phyloP scores from a whole-genome alignment of 1,284 basidiomycete genomes.

The Malassezia globosa region DNA sequence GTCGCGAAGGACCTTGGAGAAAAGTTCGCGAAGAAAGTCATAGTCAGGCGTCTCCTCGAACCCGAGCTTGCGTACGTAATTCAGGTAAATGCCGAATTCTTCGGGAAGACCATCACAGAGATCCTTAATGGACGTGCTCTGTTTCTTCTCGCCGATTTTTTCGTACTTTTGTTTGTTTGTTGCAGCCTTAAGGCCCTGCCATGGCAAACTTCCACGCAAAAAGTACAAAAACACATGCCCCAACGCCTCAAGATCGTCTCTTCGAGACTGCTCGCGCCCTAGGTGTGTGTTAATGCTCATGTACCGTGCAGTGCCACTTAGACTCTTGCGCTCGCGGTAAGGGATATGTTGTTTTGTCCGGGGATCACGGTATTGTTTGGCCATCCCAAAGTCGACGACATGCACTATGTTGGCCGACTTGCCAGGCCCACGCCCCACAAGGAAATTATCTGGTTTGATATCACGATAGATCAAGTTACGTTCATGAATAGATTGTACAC shows the following conservation, averaged over 20 bases:
- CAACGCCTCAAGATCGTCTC: slow-evolving; percentile 86
- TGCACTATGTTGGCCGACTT: slow-evolving; percentile 76
- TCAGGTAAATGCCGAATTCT: slow-evolving; percentile 76
- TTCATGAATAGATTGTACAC: slow-evolving; percentile 89
- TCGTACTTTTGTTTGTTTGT: slow-evolving; percentile 99
- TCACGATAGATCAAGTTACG: slow-evolving; percentile 95
- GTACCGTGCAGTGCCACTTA: slow-evolving; percentile 80
- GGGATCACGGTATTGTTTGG: slow-evolving; percentile 91
- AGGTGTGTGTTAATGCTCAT: slow-evolving; percentile 97
- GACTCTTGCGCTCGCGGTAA: slow-evolving; percentile 83
- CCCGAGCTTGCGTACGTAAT: slow-evolving; percentile 74
- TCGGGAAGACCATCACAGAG: slow-evolving; percentile 87
- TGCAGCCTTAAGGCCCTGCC: slow-evolving; percentile 91
- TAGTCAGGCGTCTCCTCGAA: slow-evolving; percentile 94
- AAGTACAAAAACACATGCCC: slow-evolving; percentile 99
- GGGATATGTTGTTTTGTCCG: slow-evolving; percentile 96
- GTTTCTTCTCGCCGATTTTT: slow-evolving; percentile 98
- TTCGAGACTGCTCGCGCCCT: slow-evolving; percentile 82
- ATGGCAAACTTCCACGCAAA: slow-evolving; percentile 74
- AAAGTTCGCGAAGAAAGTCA: slow-evolving; percentile 82
- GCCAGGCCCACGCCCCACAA: slow-evolving; percentile 78
- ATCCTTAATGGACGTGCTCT: slow-evolving; percentile 87
- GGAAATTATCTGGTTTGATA: slow-evolving; percentile 94
- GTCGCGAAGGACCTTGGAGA: slow-evolving; percentile 79
- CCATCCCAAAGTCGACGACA: slow-evolving; percentile 89